Evolutionary conservation across 2,329 filamentous ascomycete genomes (phyloP).

Genomic region (Fusarium sp.): DNA sequence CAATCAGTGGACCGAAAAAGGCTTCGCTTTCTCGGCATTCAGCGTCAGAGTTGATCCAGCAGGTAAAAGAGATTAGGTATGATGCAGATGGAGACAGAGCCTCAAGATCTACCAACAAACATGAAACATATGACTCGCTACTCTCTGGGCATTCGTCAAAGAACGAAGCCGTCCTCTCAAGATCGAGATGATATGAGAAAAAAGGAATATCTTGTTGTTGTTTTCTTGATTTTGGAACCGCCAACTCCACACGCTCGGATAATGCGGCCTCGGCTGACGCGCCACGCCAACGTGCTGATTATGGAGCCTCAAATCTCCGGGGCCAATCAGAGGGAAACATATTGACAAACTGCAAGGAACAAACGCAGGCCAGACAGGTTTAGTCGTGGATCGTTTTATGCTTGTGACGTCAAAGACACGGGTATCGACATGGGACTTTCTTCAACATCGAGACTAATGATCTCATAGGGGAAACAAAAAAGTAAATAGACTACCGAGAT

Average conservation of each 20-base stretch:
- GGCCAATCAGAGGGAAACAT: slow-evolving; percentile 11
- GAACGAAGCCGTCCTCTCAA: neutral
- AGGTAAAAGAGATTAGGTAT: slow-evolving; percentile 2
- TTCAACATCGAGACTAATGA: slow-evolving; percentile 13
- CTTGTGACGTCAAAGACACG: slow-evolving; percentile 36
- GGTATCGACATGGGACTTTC: neutral
- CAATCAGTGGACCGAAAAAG: neutral
- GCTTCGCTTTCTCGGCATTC: neutral
- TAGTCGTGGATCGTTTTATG: slow-evolving; percentile 10
- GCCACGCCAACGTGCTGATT: neutral
- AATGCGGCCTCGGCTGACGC: slow-evolving; percentile 31
- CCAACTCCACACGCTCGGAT: slow-evolving; percentile 33
- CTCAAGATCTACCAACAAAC: neutral
- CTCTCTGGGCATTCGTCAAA: neutral
- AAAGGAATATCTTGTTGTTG: neutral
- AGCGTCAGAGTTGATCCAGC: neutral
- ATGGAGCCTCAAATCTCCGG: slow-evolving; percentile 38
- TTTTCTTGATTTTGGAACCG: slow-evolving; percentile 25
- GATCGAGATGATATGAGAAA: slow-evolving; percentile 7
- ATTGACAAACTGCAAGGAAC: slow-evolving; percentile 22
- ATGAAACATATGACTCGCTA: slow-evolving; percentile 1
- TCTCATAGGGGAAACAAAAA: slow-evolving; percentile 15
- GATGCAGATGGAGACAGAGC: neutral
- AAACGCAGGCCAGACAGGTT: slow-evolving; percentile 23
- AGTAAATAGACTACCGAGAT: neutral